A percentile compares a stretch with the other conserved stretches of the same genome.
Evolutionary conservation across 2,329 filamentous ascomycete genomes (phyloP).

Genomic region (Thielaviopsis musarum): DNA sequence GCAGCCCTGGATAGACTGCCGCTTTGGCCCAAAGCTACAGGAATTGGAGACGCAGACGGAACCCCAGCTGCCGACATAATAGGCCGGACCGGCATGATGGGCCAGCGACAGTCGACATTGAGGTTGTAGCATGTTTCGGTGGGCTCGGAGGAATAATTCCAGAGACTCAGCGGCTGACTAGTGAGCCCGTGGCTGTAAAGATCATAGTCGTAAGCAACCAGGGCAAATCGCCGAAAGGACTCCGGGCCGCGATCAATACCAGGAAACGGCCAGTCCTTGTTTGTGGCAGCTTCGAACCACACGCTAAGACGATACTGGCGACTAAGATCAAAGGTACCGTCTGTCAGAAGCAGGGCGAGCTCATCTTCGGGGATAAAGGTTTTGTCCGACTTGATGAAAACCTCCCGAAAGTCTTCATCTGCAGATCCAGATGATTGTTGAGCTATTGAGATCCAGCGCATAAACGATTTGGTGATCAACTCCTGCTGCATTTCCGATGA

Average conservation of each 20-base stretch:
- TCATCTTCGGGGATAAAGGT: not conserved
- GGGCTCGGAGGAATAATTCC: not conserved
- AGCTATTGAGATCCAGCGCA: not conserved
- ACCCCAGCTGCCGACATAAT: not conserved
- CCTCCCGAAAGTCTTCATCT: not conserved
- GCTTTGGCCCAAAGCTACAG: too few species aligned
- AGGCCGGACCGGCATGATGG: not conserved
- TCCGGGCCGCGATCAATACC: not conserved
- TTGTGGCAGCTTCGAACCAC: not conserved
- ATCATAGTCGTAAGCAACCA: not conserved
- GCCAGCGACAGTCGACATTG: not conserved
- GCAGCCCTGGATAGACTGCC: too few species aligned
- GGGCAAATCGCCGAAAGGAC: not conserved
- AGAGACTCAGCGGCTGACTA: not conserved
- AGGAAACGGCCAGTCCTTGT: not conserved
- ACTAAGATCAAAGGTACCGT: not conserved
- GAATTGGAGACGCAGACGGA: too few species aligned
- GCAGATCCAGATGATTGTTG: not conserved
- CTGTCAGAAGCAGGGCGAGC: not conserved
- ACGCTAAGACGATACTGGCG: not conserved
- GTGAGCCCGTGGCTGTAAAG: not conserved
- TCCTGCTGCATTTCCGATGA: slow-evolving; percentile 4
- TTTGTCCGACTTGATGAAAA: not conserved
- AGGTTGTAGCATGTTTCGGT: not conserved
- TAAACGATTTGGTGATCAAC: not conserved